Evolutionary conservation across 768 basidiomycete genomes (phyloP).

Genomic region (Pisolithus sp.): DNA sequence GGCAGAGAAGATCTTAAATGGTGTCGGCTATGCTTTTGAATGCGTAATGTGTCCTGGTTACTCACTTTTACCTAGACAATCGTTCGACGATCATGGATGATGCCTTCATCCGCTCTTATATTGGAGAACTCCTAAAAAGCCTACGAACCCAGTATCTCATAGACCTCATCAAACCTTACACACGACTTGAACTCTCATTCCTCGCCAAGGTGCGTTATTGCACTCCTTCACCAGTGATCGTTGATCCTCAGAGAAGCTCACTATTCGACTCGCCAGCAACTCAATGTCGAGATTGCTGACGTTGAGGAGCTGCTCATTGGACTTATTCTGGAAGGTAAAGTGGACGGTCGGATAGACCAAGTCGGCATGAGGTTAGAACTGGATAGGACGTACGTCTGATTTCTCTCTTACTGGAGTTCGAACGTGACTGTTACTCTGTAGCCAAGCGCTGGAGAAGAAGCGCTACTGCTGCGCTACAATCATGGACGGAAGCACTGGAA

Average conservation of each 20-base stretch:
- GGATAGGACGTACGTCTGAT: conserved; percentile 61
- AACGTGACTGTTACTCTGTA: conserved; percentile 25
- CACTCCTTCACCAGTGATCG: neutral
- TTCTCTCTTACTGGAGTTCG: conserved; percentile 1
- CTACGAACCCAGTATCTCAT: conserved; percentile 95
- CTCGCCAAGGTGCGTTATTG: conserved; percentile 67
- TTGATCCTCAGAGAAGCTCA: neutral
- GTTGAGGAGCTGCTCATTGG: conserved; percentile 92
- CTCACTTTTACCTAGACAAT: conserved; percentile 53
- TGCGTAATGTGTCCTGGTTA: neutral
- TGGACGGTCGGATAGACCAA: conserved; percentile 95
- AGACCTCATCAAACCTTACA: conserved; percentile 97
- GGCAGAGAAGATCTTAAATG: conserved; percentile 93
- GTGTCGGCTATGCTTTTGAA: conserved; percentile 32
- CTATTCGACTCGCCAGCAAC: conserved; percentile 53
- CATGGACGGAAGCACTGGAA: conserved; percentile 80
- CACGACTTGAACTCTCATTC: conserved; percentile 86
- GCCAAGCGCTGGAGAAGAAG: conserved; percentile 83
- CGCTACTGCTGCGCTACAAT: conserved; percentile 74
- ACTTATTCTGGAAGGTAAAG: conserved; percentile 93
- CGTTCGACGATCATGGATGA: conserved; percentile 95
- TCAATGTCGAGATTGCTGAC: conserved; percentile 87
- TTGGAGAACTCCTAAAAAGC: conserved; percentile 91
- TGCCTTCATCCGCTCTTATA: conserved; percentile 88
- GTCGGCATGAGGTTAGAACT: conserved; percentile 89